Conservation (phyloP, 345 rosid species). For the Camelina neglecta region DNA sequence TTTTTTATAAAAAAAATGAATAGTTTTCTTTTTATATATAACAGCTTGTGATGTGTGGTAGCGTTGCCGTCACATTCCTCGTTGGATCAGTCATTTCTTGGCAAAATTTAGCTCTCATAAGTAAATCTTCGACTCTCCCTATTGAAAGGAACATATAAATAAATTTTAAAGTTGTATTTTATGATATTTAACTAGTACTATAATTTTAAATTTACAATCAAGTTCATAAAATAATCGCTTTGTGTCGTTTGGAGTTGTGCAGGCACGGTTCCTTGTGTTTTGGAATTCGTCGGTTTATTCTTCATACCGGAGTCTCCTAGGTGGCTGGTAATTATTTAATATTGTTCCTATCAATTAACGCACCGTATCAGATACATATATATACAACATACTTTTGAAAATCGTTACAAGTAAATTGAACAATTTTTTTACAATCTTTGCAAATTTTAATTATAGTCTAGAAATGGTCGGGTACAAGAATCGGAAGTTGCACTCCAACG, state of each 20-base stretch:
- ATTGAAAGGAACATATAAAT: not conserved
- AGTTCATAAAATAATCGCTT: slow-evolving; percentile 48
- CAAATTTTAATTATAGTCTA: slow-evolving; percentile 51
- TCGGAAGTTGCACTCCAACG: slow-evolving; percentile 50
- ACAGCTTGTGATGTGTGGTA: slow-evolving; percentile 66
- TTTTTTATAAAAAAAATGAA: not conserved
- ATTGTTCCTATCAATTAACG: not conserved
- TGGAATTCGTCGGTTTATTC: slow-evolving; percentile 38
- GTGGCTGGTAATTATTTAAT: slow-evolving; percentile 58
- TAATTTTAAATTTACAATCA: not conserved
- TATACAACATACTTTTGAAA: not conserved
- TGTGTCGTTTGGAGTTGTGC: slow-evolving; percentile 52
- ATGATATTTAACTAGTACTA: slow-evolving; percentile 40
- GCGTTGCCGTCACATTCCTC: slow-evolving; percentile 66
- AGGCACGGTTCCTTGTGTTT: slow-evolving; percentile 56
- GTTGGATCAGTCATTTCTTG: slow-evolving; percentile 70
- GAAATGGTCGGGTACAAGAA: slow-evolving; percentile 51
- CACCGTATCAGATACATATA: not conserved
- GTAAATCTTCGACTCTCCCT: slow-evolving; percentile 44
- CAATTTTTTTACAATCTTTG: not conserved
- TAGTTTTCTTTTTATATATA: too few relatives aligned
- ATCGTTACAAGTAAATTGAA: not conserved
- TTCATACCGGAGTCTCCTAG: slow-evolving; percentile 53
- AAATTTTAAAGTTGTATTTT: slow-evolving; percentile 12
- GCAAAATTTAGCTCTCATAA: slow-evolving; percentile 68